Percentiles rank a stretch among this genome's conserved stretches.
These are phyloP conservation scores for Kuraishia borneana DNA, from an alignment of 805 yeast species.

Conservation along the genomic window DNA sequence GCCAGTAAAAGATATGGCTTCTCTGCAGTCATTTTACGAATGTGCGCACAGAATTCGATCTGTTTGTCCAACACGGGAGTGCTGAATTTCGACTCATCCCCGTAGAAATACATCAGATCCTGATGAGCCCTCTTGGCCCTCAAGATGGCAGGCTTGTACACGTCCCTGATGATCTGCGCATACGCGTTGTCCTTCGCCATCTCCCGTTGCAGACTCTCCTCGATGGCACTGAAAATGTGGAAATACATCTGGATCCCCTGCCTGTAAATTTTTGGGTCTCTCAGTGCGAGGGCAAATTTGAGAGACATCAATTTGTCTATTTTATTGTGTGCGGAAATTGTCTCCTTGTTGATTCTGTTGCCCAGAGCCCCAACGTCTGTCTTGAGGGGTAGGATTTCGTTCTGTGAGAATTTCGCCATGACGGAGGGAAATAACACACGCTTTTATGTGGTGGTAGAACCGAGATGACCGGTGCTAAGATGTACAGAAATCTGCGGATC, in stretches of 20 bases:
- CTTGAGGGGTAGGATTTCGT: constrained; percentile 65
- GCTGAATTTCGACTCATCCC: constrained; percentile 40
- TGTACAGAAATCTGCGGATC: too few species aligned
- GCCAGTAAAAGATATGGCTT: constrained; percentile 69
- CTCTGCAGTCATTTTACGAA: constrained; percentile 36
- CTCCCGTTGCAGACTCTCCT: constrained; percentile 36
- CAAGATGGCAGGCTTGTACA: constrained; percentile 65
- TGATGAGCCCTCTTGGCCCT: constrained; percentile 43
- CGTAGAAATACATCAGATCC: constrained; percentile 63
- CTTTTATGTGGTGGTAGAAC: too few species aligned
- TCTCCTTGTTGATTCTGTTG: constrained; percentile 66
- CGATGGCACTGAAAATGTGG: constrained; percentile 59
- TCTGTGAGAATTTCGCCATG: constrained; percentile 14
- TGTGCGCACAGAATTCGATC: constrained; percentile 51
- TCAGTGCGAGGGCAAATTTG: constrained; percentile 62
- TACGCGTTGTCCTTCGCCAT: constrained; percentile 25
- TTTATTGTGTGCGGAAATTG: constrained; percentile 54
- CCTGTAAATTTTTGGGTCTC: constrained; percentile 67
- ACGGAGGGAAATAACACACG: too few species aligned
- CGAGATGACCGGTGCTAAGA: too few species aligned
- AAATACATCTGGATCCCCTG: constrained; percentile 72
- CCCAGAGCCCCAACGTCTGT: constrained; percentile 77
- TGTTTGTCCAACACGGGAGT: constrained; percentile 51
- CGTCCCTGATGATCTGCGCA: constrained; percentile 37
- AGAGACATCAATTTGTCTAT: constrained; percentile 60